Conservation (phyloP, 441 rosid species). For the Kokia cookei region DNA sequence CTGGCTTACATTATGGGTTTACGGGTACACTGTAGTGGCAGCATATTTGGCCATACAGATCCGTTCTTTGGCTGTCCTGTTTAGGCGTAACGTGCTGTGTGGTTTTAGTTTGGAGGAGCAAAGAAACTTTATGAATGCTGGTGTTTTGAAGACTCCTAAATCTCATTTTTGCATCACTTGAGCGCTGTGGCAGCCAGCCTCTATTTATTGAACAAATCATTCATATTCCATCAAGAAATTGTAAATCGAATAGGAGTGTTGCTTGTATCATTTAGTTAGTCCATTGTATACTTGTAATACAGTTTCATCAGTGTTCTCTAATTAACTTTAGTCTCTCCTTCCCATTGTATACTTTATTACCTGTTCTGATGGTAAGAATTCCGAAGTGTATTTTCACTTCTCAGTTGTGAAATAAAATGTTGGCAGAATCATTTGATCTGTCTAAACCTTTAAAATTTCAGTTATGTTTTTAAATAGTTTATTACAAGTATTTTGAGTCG, state of each 20-base stretch:
- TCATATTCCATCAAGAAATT: not conserved
- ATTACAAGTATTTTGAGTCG: not conserved
- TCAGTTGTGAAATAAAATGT: not conserved
- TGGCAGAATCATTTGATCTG: not conserved
- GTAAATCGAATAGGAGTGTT: not conserved
- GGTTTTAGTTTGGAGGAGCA: not conserved
- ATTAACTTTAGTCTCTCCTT: not conserved
- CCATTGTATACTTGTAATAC: not conserved
- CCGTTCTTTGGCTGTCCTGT: not conserved
- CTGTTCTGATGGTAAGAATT: not conserved
- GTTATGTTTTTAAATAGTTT: not conserved
- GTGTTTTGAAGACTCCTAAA: slow-evolving; percentile 9
- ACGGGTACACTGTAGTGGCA: slow-evolving; percentile 5
- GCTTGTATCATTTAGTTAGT: not conserved
- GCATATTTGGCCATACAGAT: not conserved
- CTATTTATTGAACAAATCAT: not conserved
- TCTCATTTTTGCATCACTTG: not conserved
- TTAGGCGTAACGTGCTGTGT: not conserved
- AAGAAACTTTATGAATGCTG: not conserved
- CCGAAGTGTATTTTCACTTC: not conserved
- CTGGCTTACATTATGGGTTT: slow-evolving; percentile 21
- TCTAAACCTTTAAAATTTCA: not conserved
- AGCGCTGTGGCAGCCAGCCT: not conserved
- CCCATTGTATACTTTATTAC: not conserved
- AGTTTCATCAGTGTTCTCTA: not conserved